Conservation (phyloP, 257 asterid species). For the Buddleja alternifolia region DNA sequence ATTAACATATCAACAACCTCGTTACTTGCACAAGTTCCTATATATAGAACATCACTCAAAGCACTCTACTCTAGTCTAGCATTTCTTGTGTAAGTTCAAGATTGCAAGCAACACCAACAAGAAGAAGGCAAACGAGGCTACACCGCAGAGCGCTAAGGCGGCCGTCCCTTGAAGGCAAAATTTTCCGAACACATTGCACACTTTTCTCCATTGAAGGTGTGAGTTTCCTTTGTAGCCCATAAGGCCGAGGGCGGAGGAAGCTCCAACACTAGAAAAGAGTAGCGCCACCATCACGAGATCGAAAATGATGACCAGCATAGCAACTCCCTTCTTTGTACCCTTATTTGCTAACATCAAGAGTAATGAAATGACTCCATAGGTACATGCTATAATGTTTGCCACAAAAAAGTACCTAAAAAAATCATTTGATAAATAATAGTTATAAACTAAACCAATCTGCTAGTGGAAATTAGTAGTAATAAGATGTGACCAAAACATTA, state of each 20-base stretch:
- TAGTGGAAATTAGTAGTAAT: too few relatives aligned
- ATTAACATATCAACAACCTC: too few relatives aligned
- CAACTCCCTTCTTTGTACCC: constrained; percentile 17
- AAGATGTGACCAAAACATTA: too few relatives aligned
- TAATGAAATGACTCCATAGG: constrained; percentile 46
- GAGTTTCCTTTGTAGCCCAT: constrained; percentile 51
- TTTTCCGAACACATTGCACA: constrained; percentile 42
- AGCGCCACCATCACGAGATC: constrained; percentile 52
- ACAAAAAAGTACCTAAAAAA: constrained; percentile 47
- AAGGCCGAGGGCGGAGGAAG: constrained; percentile 48
- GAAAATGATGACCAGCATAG: constrained; percentile 21
- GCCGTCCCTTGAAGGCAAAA: constrained; percentile 13
- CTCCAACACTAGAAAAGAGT: constrained; percentile 54
- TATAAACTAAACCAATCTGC: too few relatives aligned
- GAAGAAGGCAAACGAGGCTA: not conserved
- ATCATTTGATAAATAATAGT: not conserved
- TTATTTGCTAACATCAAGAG: constrained; percentile 34
- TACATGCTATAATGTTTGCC: constrained; percentile 55
- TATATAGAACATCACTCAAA: not conserved
- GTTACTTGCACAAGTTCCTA: too few relatives aligned
- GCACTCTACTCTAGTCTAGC: not conserved
- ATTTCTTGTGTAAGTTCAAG: not conserved
- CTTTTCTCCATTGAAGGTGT: constrained; percentile 55
- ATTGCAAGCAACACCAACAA: not conserved
- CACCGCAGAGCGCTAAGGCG: constrained; percentile 6